Evolutionary conservation across 495 filamentous ascomycete genomes (phyloP).

Genomic region (Jackrogersella minutella): DNA sequence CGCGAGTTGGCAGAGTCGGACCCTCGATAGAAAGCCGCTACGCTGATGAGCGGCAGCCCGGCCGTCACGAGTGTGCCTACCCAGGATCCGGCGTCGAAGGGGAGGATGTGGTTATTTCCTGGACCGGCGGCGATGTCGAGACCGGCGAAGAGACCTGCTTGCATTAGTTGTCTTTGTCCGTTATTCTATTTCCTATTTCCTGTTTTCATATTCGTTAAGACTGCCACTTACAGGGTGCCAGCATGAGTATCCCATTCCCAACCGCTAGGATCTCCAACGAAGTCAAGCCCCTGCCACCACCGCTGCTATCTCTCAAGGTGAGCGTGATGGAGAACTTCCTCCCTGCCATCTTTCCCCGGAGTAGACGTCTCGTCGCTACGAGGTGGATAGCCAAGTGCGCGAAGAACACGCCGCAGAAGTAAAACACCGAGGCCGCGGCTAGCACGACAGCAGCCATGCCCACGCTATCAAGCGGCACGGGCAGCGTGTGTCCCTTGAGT

Average conservation of each 20-base stretch:
- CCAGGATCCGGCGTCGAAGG: constrained; percentile 37
- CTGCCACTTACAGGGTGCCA: constrained; percentile 31
- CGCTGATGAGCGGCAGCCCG: constrained; percentile 31
- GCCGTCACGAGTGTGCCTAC: constrained; percentile 30
- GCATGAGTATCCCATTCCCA: constrained; percentile 31
- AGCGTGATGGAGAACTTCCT: constrained; percentile 20
- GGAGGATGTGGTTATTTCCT: constrained; percentile 20
- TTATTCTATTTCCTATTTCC: not conserved
- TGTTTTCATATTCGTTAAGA: not conserved
- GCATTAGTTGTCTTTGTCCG: constrained; percentile 1
- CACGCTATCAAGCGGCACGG: constrained; percentile 18
- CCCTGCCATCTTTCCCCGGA: not conserved
- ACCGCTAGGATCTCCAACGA: constrained; percentile 36
- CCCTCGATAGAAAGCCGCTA: constrained; percentile 33
- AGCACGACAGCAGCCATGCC: constrained; percentile 14
- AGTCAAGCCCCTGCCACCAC: constrained; percentile 1
- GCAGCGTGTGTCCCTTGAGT: constrained; percentile 18
- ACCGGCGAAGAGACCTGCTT: constrained; percentile 34
- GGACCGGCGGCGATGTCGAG: constrained; percentile 34
- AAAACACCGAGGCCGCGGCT: constrained; percentile 25
- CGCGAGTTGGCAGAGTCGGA: constrained; percentile 26
- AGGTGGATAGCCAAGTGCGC: constrained; percentile 31
- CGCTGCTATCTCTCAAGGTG: constrained; percentile 1
- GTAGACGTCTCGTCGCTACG: constrained; percentile 21
- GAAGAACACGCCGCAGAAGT: constrained; percentile 39